These are phyloP conservation scores for Besnoitia besnoiti DNA, from an alignment of 169 alveolate species.

Conservation along the genomic window DNA sequence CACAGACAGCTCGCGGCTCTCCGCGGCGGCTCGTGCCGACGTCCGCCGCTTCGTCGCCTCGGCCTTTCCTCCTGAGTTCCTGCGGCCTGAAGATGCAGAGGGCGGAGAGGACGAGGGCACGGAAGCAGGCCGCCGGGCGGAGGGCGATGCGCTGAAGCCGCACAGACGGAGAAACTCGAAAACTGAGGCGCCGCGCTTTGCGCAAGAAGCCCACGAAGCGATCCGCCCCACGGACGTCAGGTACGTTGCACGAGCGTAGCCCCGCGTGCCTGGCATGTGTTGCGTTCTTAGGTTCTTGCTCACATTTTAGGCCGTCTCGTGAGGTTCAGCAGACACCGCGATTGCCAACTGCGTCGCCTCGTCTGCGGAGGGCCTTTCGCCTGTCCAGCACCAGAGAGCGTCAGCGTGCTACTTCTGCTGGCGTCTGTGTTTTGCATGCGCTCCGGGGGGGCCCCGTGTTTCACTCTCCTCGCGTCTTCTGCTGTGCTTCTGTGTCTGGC, in stretches of 20 bases:
- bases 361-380: no score
- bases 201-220: background rate
- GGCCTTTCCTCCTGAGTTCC: background rate
- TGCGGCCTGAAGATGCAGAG: no score
- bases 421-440: background rate
- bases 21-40: background rate
- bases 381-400: no score
- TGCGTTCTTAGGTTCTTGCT: background rate
- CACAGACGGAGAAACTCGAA: background rate
- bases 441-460: no score
- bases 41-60: background rate
- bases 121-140: background rate
- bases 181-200: background rate
- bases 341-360: no score
- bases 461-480: background rate
- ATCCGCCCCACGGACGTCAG: background rate
- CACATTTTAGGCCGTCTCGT: background rate
- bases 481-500: background rate
- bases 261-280: background rate
- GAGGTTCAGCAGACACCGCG: no score
- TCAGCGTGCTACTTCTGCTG: background rate
- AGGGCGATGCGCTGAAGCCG: background rate
- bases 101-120: no score
- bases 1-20: background rate
- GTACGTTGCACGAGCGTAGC: background rate